A percentile compares a stretch with the other conserved stretches of the same genome.
These are phyloP conservation scores for Arabidopsis arenosa DNA, from an alignment of 345 rosid genomes.

Conservation along the genomic window DNA sequence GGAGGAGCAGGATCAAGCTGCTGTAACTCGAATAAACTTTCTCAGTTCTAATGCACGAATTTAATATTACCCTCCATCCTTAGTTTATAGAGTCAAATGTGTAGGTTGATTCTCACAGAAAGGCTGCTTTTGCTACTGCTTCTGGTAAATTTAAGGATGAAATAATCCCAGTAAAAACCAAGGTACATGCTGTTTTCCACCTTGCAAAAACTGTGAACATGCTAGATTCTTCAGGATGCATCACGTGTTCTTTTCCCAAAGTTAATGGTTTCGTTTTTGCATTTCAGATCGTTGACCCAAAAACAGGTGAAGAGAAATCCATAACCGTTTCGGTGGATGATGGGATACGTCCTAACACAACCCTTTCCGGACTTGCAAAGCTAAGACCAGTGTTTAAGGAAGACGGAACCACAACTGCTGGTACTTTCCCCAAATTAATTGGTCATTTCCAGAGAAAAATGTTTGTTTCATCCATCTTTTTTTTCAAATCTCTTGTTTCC, in stretches of 20 bases:
- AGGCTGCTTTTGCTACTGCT: constrained; percentile 92
- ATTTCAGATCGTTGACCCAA: constrained; percentile 83
- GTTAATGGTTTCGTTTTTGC: constrained; percentile 29
- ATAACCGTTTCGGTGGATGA: constrained; percentile 81
- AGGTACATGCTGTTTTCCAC: constrained; percentile 55
- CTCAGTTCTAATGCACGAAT: constrained; percentile 3
- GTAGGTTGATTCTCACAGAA: constrained; percentile 92
- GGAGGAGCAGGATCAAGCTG: constrained; percentile 98
- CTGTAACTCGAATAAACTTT: constrained; percentile 61
- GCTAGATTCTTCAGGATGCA: constrained; percentile 5
- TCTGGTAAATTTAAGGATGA: constrained; percentile 90
- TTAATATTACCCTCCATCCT: constrained; percentile 19
- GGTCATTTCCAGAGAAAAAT: background rate
- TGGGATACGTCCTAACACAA: constrained; percentile 84
- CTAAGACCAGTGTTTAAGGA: constrained; percentile 85
- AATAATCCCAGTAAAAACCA: constrained; percentile 83
- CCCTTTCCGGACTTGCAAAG: constrained; percentile 65
- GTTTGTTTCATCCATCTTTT: background rate
- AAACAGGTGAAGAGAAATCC: constrained; percentile 78
- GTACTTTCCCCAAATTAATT: constrained; percentile 44
- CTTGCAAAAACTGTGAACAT: background rate
- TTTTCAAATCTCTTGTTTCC: background rate
- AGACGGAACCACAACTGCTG: constrained; percentile 94
- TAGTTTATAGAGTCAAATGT: constrained; percentile 10
- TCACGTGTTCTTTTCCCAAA: constrained; percentile 10